phyloP scores from a whole-genome alignment of 2,329 filamentous ascomycete genomes.

The Aspergillus hortae region DNA sequence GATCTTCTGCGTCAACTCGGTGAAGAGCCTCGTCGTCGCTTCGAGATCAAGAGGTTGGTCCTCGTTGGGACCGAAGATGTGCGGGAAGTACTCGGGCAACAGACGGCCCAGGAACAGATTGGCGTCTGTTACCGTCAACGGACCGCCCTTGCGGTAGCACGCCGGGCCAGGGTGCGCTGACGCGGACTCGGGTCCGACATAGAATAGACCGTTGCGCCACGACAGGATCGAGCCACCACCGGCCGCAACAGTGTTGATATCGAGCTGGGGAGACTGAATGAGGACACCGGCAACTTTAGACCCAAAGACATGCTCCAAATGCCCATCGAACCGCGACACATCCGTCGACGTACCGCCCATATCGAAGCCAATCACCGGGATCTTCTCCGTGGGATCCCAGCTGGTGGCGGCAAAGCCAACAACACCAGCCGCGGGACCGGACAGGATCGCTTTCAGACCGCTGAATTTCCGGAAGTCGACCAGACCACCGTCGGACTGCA shows the following conservation, averaged over 20 bases:
- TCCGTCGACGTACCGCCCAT: conserved; percentile 95
- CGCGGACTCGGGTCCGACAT: conserved; percentile 87
- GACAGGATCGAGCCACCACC: conserved; percentile 70
- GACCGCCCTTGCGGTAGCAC: conserved; percentile 88
- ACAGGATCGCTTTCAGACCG: conserved; percentile 81
- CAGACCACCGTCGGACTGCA: conserved; percentile 81
- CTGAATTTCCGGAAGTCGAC: conserved; percentile 65
- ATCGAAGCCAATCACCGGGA: conserved; percentile 88
- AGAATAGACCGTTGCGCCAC: conserved; percentile 85
- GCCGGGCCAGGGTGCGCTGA: conserved; percentile 88
- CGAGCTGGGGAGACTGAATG: conserved; percentile 85
- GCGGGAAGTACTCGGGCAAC: conserved; percentile 89
- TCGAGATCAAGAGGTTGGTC: conserved; percentile 74
- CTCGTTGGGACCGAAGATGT: conserved; percentile 90
- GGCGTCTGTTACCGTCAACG: conserved; percentile 86
- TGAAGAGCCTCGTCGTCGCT: conserved; percentile 71
- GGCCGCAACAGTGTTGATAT: conserved; percentile 93
- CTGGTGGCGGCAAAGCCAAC: conserved; percentile 91
- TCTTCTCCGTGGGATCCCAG: conserved; percentile 77
- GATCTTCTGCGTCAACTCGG: conserved; percentile 64
- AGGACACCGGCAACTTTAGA: conserved; percentile 92
- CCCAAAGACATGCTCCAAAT: conserved; percentile 91
- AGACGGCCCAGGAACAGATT: conserved; percentile 84
- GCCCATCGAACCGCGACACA: conserved; percentile 77
- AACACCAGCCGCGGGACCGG: conserved; percentile 88